Percentiles rank a stretch among this genome's conserved stretches.
Conservation (phyloP, 805 yeast species). For the Candida palmyrensis region DNA sequence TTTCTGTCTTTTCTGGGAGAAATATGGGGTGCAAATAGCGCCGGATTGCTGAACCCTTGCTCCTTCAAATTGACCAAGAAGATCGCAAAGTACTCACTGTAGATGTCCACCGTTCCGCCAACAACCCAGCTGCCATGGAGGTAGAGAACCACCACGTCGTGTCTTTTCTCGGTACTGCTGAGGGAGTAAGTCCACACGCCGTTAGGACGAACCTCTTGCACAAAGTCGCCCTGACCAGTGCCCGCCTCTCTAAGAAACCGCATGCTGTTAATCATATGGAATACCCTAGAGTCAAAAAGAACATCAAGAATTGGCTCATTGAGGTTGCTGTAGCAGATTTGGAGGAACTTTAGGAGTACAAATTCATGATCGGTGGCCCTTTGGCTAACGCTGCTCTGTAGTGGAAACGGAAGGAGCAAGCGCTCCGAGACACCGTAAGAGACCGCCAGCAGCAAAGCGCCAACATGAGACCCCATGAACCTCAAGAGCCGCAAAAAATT, state of each 20-base stretch:
- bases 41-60: slow-evolving; percentile 49
- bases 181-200: slow-evolving; percentile 24
- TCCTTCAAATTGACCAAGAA: slow-evolving; percentile 35
- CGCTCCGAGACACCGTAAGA: slow-evolving; percentile 6
- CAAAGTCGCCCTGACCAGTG: slow-evolving; percentile 28
- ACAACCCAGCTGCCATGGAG: slow-evolving; percentile 36
- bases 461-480: slow-evolving; percentile 11
- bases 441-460: slow-evolving; percentile 10
- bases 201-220: slow-evolving; percentile 8
- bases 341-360: slow-evolving; percentile 7
- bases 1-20: background rate
- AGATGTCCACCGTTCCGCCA: slow-evolving; percentile 33
- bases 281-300: slow-evolving; percentile 15
- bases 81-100: slow-evolving; percentile 40
- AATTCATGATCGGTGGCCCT: slow-evolving; percentile 14
- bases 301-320: slow-evolving; percentile 1
- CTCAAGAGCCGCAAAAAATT: slow-evolving; percentile 11
- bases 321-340: slow-evolving; percentile 4
- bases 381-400: slow-evolving; percentile 19
- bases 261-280: slow-evolving; percentile 23
- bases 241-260: slow-evolving; percentile 25
- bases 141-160: slow-evolving; percentile 40
- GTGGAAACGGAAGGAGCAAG: slow-evolving; percentile 8
- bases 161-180: slow-evolving; percentile 19
- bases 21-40: slow-evolving; percentile 25